These are phyloP conservation scores for Panellus pusillus DNA, from an alignment of 768 basidiomycete genomes.

Conservation along the genomic window DNA sequence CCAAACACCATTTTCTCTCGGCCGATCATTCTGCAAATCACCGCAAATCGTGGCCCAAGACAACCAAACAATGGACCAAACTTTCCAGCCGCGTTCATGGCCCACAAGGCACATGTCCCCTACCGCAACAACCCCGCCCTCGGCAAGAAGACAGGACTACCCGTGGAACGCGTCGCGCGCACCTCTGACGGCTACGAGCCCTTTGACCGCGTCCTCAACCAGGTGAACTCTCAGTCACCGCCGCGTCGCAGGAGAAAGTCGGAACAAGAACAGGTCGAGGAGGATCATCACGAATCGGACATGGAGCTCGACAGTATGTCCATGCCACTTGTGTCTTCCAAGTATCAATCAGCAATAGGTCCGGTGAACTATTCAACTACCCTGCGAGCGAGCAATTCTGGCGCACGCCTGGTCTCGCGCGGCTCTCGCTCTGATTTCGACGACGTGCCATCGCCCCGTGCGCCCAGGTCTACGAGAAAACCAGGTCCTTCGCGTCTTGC, in stretches of 20 bases:
- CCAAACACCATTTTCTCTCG: too few species aligned
- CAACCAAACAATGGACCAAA: too few species aligned
- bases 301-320: conserved; percentile 77
- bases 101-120: conserved; percentile 62
- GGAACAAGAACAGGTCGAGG: conserved; percentile 25
- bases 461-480: conserved; percentile 31
- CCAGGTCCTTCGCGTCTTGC: conserved; percentile 37
- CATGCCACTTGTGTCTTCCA: neutral
- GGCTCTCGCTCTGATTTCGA: conserved; percentile 58
- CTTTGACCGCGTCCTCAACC: conserved; percentile 71
- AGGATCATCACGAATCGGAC: conserved; percentile 60
- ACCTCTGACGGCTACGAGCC: conserved; percentile 82
- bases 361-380: conserved; percentile 43
- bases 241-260: conserved; percentile 56
- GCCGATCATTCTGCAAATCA: too few species aligned
- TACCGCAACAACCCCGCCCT: conserved; percentile 76
- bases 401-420: conserved; percentile 49
- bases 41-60: too few species aligned
- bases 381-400: conserved; percentile 40
- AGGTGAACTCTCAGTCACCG: conserved; percentile 56
- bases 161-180: conserved; percentile 65
- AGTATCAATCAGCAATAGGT: conserved; percentile 26
- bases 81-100: neutral
- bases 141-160: conserved; percentile 80
- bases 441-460: conserved; percentile 56